phyloP scores from a whole-genome alignment of 148 eudicot species.

The Amaranthus palmeri region DNA sequence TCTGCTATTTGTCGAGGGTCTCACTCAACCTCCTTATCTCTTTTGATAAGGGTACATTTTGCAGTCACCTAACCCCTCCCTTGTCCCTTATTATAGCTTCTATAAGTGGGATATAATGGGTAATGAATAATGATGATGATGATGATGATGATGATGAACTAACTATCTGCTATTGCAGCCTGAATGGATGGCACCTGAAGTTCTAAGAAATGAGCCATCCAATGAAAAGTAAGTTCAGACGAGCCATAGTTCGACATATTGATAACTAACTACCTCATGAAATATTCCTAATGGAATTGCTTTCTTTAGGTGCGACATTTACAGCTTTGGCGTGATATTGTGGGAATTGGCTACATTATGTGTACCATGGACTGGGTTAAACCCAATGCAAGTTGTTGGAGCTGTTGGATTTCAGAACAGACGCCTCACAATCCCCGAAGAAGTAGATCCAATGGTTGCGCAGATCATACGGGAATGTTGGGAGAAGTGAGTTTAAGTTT shows the following conservation, averaged over 20 bases:
- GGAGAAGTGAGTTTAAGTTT: constrained; percentile 53
- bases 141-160: constrained; percentile 5
- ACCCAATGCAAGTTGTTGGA: constrained; percentile 99
- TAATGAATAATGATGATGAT: neutral
- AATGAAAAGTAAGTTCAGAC: constrained; percentile 77
- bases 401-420: constrained; percentile 95
- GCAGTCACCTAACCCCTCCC: too few relatives aligned
- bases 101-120: too few relatives aligned
- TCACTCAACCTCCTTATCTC: too few relatives aligned
- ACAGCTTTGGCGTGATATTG: constrained; percentile 93
- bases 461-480: constrained; percentile 85
- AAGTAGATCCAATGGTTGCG: constrained; percentile 66
- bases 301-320: constrained; percentile 77
- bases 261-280: neutral
- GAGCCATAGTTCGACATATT: neutral
- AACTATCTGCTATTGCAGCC: constrained; percentile 52
- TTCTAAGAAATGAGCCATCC: constrained; percentile 84
- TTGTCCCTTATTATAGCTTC: too few relatives aligned
- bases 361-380: constrained; percentile 89
- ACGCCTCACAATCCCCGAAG: constrained; percentile 67
- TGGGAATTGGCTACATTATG: constrained; percentile 90
- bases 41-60: too few relatives aligned
- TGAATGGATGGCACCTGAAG: constrained; percentile 99
- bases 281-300: constrained; percentile 17
- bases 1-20: too few relatives aligned